Conservation (phyloP, 192 early-diverging fungal genomes). For the Mortierella claussenii region DNA sequence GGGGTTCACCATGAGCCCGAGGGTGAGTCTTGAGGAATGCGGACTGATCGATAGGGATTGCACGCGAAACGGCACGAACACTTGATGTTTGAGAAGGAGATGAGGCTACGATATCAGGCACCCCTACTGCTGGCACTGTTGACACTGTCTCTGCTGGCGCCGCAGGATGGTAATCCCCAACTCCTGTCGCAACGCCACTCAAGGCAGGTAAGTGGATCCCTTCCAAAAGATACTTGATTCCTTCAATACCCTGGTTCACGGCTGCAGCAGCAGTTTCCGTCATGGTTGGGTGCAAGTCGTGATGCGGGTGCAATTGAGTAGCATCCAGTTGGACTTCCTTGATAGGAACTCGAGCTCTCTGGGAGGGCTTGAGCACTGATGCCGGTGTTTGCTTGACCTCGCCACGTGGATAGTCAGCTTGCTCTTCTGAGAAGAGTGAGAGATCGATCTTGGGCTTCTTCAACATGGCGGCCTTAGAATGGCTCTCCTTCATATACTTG, state of each 20-base stretch:
- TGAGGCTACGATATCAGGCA: too few relatives aligned
- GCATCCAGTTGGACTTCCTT: conserved; percentile 21
- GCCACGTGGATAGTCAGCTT: conserved; percentile 26
- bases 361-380: background rate
- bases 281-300: conserved; percentile 24
- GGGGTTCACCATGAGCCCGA: too few relatives aligned
- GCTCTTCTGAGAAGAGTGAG: conserved; percentile 31
- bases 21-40: too few relatives aligned
- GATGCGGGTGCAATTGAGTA: conserved; percentile 15
- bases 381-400: background rate
- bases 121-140: too few relatives aligned
- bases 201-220: too few relatives aligned
- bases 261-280: conserved; percentile 7
- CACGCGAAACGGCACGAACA: too few relatives aligned
- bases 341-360: background rate
- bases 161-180: too few relatives aligned
- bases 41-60: too few relatives aligned
- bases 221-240: background rate
- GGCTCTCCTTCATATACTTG: background rate
- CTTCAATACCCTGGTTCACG: background rate
- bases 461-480: conserved; percentile 14
- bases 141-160: too few relatives aligned
- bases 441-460: conserved; percentile 23
- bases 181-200: too few relatives aligned
- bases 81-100: too few relatives aligned